phyloP scores from a whole-genome alignment of 495 filamentous ascomycete species.

The Neurospora sp. region DNA sequence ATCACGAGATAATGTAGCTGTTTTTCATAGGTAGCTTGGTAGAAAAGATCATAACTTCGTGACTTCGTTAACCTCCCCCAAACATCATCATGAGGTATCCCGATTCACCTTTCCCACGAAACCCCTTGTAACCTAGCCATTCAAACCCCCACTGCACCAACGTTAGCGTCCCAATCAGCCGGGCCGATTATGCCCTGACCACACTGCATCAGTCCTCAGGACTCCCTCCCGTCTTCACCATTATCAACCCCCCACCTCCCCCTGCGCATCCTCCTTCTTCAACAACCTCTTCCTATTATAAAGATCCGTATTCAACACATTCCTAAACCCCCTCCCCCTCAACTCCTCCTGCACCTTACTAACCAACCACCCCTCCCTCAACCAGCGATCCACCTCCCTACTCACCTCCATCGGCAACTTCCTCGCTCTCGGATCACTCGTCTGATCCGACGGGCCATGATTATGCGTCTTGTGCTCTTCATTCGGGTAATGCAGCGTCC shows the following conservation, averaged over 20 bases:
- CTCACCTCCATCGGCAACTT: slow-evolving; percentile 20
- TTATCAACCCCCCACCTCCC: neutral
- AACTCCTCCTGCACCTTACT: slow-evolving; percentile 29
- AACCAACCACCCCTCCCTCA: slow-evolving; percentile 24
- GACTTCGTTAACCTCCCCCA: neutral
- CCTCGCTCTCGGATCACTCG: slow-evolving; percentile 21
- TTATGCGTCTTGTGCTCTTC: slow-evolving; percentile 28
- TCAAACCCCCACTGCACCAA: neutral
- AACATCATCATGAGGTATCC: neutral
- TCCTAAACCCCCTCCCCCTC: slow-evolving; percentile 18
- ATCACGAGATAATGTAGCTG: neutral
- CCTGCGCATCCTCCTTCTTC: slow-evolving; percentile 17
- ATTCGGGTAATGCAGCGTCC: slow-evolving; percentile 27
- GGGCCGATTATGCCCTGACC: neutral
- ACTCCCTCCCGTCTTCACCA: too few relatives aligned
- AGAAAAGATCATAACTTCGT: neutral
- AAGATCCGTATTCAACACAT: slow-evolving; percentile 27
- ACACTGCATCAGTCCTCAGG: too few relatives aligned
- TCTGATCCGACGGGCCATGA: slow-evolving; percentile 23
- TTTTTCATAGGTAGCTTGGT: neutral
- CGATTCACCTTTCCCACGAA: neutral
- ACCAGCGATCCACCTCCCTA: slow-evolving; percentile 23
- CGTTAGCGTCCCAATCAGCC: neutral
- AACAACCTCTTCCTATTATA: slow-evolving; percentile 27
- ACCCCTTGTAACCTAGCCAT: neutral